phyloP scores from a whole-genome alignment of 1,139 yeast genomes.

The Lodderomyces margitis region DNA sequence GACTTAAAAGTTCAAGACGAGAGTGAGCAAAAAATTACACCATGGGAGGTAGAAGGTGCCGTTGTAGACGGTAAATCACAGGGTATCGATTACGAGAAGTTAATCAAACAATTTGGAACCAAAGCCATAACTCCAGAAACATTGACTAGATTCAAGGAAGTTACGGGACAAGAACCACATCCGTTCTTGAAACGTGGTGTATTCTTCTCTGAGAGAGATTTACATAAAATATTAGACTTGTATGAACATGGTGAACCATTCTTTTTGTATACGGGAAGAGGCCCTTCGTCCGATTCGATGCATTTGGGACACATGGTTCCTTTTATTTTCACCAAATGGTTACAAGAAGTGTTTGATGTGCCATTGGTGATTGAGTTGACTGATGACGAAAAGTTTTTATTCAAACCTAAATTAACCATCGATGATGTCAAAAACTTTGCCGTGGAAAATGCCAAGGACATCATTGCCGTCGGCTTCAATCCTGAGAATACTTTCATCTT shows the following conservation, averaged over 20 bases:
- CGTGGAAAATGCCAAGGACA: conserved; percentile 83
- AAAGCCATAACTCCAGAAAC: conserved; percentile 68
- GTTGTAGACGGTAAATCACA: conserved; percentile 89
- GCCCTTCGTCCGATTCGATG: conserved; percentile 93
- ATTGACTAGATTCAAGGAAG: conserved; percentile 66
- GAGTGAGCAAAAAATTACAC: conserved; percentile 78
- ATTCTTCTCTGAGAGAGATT: conserved; percentile 91
- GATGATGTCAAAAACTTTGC: conserved; percentile 84
- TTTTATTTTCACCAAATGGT: conserved; percentile 93
- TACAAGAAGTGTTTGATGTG: conserved; percentile 95
- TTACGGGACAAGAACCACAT: conserved; percentile 94
- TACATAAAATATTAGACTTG: conserved; percentile 72
- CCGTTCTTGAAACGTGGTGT: conserved; percentile 87
- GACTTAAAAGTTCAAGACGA: conserved; percentile 17
- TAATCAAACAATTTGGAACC: conserved; percentile 87
- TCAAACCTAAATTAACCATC: conserved; percentile 85
- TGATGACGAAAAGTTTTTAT: conserved; percentile 95
- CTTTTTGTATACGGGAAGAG: conserved; percentile 96
- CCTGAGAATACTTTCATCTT: conserved; percentile 94
- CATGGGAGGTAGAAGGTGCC: conserved; percentile 99
- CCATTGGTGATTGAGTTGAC: conserved; percentile 96
- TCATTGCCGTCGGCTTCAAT: conserved; percentile 91
- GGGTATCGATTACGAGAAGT: conserved; percentile 86
- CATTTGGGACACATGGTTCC: conserved; percentile 98
- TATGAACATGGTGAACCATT: conserved; percentile 95